Percentiles rank a stretch among this genome's conserved stretches.
phyloP scores from a whole-genome alignment of 2,329 filamentous ascomycete species.

The Ophiostoma piceae region DNA sequence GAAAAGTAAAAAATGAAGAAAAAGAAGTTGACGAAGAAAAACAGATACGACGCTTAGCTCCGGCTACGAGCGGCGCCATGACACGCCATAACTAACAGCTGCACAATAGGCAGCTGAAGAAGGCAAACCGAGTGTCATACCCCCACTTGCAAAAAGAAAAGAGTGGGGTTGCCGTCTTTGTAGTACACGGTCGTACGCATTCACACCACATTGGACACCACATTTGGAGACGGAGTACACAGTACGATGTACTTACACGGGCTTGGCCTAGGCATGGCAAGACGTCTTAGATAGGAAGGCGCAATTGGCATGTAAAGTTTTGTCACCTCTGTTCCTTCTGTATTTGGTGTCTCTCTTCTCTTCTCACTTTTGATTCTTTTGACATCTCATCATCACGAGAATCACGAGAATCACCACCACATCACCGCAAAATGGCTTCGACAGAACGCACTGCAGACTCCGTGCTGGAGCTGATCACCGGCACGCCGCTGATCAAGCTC shows the following conservation, averaged over 20 bases:
- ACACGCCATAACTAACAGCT: not conserved
- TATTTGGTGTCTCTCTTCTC: not conserved
- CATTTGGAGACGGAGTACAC: not conserved
- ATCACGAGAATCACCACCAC: not conserved
- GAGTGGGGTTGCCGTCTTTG: slow-evolving; percentile 13
- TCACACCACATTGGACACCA: not conserved
- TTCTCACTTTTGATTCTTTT: not conserved
- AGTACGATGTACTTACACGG: not conserved
- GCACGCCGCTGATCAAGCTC: slow-evolving; percentile 89
- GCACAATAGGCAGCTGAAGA: not conserved
- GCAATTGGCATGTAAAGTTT: slow-evolving; percentile 6
- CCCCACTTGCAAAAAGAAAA: not conserved
- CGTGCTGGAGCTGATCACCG: slow-evolving; percentile 71
- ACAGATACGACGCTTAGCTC: not conserved
- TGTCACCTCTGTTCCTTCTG: not conserved
- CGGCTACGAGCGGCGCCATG: slow-evolving; percentile 2
- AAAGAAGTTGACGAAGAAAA: not conserved
- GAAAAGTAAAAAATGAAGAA: not conserved
- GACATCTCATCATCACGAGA: not conserved
- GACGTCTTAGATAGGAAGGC: slow-evolving; percentile 10
- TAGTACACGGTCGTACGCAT: not conserved
- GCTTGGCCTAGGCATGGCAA: slow-evolving; percentile 6
- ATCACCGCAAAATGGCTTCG: slow-evolving; percentile 18
- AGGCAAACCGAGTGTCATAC: slow-evolving; percentile 4
- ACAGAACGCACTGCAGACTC: slow-evolving; percentile 20